Evolutionary conservation across 768 basidiomycete genomes (phyloP).

Genomic region (Leccinum subgranulosum): DNA sequence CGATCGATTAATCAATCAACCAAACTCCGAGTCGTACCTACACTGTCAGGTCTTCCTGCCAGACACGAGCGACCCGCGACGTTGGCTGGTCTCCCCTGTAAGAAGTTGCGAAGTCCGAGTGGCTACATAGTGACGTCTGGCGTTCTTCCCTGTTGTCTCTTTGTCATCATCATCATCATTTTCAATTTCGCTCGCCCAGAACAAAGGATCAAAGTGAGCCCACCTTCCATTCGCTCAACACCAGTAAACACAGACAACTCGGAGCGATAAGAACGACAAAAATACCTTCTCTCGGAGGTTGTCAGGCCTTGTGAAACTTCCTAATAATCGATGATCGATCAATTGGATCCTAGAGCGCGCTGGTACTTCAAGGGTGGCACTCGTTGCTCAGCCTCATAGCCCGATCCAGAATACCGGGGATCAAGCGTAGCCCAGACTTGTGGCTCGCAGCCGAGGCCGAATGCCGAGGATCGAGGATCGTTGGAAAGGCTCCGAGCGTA

Average conservation of each 20-base stretch:
- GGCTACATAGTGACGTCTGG: not conserved
- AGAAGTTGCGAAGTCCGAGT: not conserved
- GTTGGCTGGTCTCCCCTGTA: not conserved
- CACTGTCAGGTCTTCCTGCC: not conserved
- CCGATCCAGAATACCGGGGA: not conserved
- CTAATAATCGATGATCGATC: not conserved
- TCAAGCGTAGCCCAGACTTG: not conserved
- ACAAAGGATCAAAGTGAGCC: not conserved
- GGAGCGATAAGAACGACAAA: not conserved
- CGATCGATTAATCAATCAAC: not conserved
- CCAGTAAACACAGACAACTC: not conserved
- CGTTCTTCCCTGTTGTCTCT: not conserved
- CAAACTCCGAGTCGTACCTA: not conserved
- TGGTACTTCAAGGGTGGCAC: not conserved
- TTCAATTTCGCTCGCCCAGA: not conserved
- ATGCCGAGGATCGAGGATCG: not conserved
- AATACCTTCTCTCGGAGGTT: not conserved
- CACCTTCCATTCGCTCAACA: not conserved
- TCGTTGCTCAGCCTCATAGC: no score
- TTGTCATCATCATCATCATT: not conserved
- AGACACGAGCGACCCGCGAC: not conserved
- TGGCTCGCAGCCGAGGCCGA: not conserved
- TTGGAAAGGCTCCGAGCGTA: not conserved
- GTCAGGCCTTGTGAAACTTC: not conserved
- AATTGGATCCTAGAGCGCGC: not conserved